Conservation (phyloP, 805 yeast species). For the Wickerhamiella musiphila region DNA sequence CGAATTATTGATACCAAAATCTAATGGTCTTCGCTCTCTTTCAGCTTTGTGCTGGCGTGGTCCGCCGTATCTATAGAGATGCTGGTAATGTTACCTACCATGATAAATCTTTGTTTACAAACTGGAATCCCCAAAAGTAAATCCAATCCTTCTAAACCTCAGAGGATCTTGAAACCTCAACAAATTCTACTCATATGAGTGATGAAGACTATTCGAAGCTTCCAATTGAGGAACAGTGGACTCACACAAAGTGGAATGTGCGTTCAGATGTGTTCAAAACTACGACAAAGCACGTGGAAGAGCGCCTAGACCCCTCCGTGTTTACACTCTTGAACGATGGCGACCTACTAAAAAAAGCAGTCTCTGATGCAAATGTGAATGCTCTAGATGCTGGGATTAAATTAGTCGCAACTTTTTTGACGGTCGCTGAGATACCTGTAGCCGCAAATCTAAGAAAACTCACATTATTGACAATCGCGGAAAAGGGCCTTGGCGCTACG, state of each 20-base stretch:
- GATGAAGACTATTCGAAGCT: slow-evolving; percentile 46
- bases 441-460: slow-evolving; percentile 20
- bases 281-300: slow-evolving; percentile 32
- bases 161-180: no score
- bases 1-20: no score
- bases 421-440: slow-evolving; percentile 31
- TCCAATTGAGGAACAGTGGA: slow-evolving; percentile 48
- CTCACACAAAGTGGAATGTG: slow-evolving; percentile 73
- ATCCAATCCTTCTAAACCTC: no score
- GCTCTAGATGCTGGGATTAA: slow-evolving; percentile 74
- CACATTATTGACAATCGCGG: slow-evolving; percentile 33
- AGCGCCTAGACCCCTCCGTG: slow-evolving; percentile 36
- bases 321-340: slow-evolving; percentile 37
- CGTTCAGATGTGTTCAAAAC: slow-evolving; percentile 68
- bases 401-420: slow-evolving; percentile 36
- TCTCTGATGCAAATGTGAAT: slow-evolving; percentile 69
- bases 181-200: no score
- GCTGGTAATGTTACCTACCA: no score
- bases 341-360: slow-evolving; percentile 37
- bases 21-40: no score
- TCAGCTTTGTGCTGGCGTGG: no score
- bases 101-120: not conserved
- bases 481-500: slow-evolving; percentile 63
- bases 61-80: no score
- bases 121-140: no score